phyloP scores from a whole-genome alignment of 805 yeast genomes.

The Wickerhamomyces canadensis region DNA sequence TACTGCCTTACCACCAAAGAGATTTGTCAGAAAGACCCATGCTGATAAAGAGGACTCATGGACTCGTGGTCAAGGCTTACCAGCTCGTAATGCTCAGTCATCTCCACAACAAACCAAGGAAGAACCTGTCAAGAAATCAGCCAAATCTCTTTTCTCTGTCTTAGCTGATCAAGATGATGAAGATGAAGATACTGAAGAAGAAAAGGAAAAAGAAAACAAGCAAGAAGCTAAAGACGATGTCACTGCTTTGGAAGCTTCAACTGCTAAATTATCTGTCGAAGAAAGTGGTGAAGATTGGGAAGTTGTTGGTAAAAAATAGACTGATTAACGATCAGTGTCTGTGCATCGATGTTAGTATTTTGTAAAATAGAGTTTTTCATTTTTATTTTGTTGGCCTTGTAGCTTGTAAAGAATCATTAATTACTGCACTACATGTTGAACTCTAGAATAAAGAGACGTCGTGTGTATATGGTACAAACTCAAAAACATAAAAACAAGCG shows the following conservation, averaged over 20 bases:
- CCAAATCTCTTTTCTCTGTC: conserved; percentile 44
- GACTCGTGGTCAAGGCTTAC: conserved; percentile 23
- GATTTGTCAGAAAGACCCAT: conserved; percentile 15
- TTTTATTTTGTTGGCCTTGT: too few relatives aligned
- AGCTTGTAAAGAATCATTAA: too few relatives aligned
- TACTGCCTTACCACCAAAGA: conserved; percentile 23
- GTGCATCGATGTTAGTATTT: not conserved
- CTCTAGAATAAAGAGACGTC: too few relatives aligned
- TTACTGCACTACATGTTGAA: too few relatives aligned
- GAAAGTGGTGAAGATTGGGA: conserved; percentile 37
- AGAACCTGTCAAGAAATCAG: conserved; percentile 20
- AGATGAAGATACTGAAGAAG: conserved; percentile 30
- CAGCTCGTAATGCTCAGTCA: conserved; percentile 11
- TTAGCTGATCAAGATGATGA: conserved; percentile 48
- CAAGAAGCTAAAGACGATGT: conserved; percentile 15
- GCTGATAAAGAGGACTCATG: conserved; percentile 20
- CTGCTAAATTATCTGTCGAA: conserved; percentile 35
- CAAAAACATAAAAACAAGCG: too few relatives aligned
- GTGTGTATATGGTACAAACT: too few relatives aligned
- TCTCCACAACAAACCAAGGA: conserved; percentile 9
- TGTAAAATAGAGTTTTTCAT: conserved; percentile 1
- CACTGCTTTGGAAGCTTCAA: conserved; percentile 31
- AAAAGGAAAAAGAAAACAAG: conserved; percentile 13
- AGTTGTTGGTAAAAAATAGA: conserved; percentile 36
- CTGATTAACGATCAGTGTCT: not conserved